These are phyloP conservation scores for Dothiorella sarmentorum DNA, from an alignment of 2,329 filamentous ascomycete genomes.

Conservation along the genomic window DNA sequence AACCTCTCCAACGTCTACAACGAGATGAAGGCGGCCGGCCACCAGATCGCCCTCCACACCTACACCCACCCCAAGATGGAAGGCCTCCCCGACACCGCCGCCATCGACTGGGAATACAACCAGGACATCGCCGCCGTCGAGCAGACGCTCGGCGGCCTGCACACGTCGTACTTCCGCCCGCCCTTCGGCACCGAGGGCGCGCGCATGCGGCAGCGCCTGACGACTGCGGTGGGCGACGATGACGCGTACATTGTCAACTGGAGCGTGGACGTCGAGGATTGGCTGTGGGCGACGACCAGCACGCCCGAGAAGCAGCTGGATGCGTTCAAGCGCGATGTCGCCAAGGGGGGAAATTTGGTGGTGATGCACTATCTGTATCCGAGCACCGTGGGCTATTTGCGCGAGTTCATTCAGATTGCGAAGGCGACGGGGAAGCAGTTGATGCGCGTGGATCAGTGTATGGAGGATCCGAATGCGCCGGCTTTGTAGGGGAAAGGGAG, in stretches of 20 bases:
- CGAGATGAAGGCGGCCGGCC: slow-evolving; percentile 59
- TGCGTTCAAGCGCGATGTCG: slow-evolving; percentile 61
- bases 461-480: slow-evolving; percentile 60
- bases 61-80: slow-evolving; percentile 68
- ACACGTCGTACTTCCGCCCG: slow-evolving; percentile 60
- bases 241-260: slow-evolving; percentile 62
- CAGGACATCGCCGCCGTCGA: slow-evolving; percentile 53
- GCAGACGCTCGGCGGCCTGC: slow-evolving; percentile 33
- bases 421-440: slow-evolving; percentile 62
- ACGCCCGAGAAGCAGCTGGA: slow-evolving; percentile 66
- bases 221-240: slow-evolving; percentile 39
- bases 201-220: slow-evolving; percentile 61
- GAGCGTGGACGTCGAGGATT: slow-evolving; percentile 70
- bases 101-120: slow-evolving; percentile 61
- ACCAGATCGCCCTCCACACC: slow-evolving; percentile 67
- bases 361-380: slow-evolving; percentile 69
- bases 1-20: slow-evolving; percentile 63
- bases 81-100: slow-evolving; percentile 49
- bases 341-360: slow-evolving; percentile 60
- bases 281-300: slow-evolving; percentile 60
- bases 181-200: slow-evolving; percentile 67
- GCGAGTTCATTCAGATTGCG: slow-evolving; percentile 62
- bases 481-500: slow-evolving; percentile 26
- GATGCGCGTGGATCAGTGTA: slow-evolving; percentile 65
- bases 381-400: slow-evolving; percentile 61